Evolutionary conservation across 768 basidiomycete genomes (phyloP).

Genomic region (Sporobolomyces roseus): DNA sequence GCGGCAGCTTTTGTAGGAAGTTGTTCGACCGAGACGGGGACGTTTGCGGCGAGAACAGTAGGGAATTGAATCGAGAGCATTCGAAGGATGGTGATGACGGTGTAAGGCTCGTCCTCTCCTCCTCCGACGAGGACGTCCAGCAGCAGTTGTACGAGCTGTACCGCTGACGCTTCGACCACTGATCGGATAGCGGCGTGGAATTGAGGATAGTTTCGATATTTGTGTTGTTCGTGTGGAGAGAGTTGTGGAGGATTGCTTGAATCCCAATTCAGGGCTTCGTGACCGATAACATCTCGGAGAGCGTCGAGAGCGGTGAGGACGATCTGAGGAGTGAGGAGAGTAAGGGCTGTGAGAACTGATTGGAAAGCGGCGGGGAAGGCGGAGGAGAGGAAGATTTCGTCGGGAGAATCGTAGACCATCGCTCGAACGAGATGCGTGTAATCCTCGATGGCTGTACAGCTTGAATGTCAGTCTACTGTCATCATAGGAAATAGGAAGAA

Average conservation of each 20-base stretch:
- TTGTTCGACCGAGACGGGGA: conserved; percentile 66
- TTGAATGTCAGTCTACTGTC: not conserved
- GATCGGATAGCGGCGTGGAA: conserved; percentile 63
- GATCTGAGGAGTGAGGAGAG: conserved; percentile 75
- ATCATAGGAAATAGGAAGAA: not conserved
- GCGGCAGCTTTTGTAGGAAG: conserved; percentile 53
- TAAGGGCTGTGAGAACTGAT: conserved; percentile 70
- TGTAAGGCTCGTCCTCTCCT: conserved; percentile 73
- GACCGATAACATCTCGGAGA: conserved; percentile 68
- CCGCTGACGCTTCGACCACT: conserved; percentile 53
- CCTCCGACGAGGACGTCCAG: conserved; percentile 68
- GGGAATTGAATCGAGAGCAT: conserved; percentile 66
- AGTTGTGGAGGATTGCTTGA: conserved; percentile 10
- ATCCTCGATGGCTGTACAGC: conserved; percentile 79
- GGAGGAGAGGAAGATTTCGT: conserved; percentile 71
- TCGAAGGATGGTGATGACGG: conserved; percentile 73
- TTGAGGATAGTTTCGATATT: conserved; percentile 6
- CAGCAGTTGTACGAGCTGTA: conserved; percentile 67
- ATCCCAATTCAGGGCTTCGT: conserved; percentile 58
- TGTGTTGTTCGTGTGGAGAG: conserved; percentile 13
- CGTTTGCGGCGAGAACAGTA: conserved; percentile 65
- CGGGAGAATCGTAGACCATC: conserved; percentile 64
- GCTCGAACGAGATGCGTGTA: conserved; percentile 76
- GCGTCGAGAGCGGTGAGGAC: conserved; percentile 75
- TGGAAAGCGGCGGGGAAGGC: conserved; percentile 74